Percentiles rank a stretch among this genome's conserved stretches.
Evolutionary conservation across 2,329 filamentous ascomycete species (phyloP).

Genomic region (Epichloe coenophiala): DNA sequence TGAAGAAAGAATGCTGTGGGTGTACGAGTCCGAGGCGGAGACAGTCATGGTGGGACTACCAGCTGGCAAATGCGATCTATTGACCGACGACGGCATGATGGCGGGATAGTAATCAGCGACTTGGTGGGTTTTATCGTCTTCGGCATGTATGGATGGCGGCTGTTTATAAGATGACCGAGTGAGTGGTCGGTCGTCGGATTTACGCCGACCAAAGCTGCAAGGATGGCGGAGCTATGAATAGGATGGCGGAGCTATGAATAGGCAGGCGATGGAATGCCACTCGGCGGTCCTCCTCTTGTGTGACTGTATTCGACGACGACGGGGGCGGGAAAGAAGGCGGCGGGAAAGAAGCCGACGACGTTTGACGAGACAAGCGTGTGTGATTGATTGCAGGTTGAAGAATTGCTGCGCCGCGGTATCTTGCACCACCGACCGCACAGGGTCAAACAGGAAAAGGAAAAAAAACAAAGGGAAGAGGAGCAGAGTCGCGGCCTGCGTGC

Average conservation of each 20-base stretch:
- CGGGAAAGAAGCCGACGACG: background rate
- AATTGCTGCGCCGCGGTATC: background rate
- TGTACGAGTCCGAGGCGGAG: conserved; percentile 26
- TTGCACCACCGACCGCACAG: background rate
- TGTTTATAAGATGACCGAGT: background rate
- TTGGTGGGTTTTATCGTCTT: background rate
- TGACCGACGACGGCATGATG: conserved; percentile 30
- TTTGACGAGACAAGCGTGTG: background rate
- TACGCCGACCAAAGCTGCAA: background rate
- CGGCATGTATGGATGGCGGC: background rate
- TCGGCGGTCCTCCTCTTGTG: background rate
- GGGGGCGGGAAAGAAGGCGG: background rate
- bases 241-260: background rate
- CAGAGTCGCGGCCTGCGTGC: background rate
- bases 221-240: background rate
- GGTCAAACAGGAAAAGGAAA: background rate
- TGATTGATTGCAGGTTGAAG: background rate
- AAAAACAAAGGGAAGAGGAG: background rate
- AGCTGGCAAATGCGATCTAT: conserved; percentile 29
- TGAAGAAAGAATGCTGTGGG: conserved; percentile 42
- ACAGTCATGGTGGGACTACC: conserved; percentile 30
- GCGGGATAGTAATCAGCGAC: background rate
- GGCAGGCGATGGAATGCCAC: background rate
- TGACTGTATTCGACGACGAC: background rate
- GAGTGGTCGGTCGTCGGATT: background rate